A percentile compares a stretch with the other conserved stretches of the same genome.
These are phyloP conservation scores for Esteya vermicola DNA, from an alignment of 2,329 filamentous ascomycete species.

Conservation along the genomic window DNA sequence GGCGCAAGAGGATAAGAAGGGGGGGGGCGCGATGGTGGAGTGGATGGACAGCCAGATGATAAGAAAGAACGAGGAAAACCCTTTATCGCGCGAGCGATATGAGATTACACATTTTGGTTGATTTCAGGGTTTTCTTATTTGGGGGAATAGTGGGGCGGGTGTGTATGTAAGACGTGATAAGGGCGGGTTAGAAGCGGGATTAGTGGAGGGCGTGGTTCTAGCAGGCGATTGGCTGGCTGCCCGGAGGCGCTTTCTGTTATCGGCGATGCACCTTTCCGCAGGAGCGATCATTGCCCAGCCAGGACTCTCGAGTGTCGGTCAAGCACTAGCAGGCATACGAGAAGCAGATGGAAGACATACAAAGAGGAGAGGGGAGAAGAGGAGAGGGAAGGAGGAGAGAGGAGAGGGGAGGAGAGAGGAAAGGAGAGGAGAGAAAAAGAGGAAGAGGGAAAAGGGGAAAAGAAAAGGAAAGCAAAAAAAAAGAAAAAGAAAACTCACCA, in stretches of 20 bases:
- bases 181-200: too few species aligned
- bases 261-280: not conserved
- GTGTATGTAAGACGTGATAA: conserved; percentile 10
- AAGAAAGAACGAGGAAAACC: conserved; percentile 11
- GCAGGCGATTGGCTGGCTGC: not conserved
- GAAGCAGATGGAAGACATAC: too few species aligned
- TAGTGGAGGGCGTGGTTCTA: not conserved
- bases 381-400: too few species aligned
- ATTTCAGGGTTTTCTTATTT: conserved; percentile 7
- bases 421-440: not conserved
- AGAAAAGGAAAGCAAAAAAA: not conserved
- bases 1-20: conserved; percentile 5
- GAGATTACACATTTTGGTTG: conserved; percentile 10
- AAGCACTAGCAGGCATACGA: not conserved
- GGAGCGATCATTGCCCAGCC: not conserved
- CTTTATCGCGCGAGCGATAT: conserved; percentile 13
- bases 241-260: not conserved
- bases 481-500: not conserved
- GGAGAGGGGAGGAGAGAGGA: not conserved
- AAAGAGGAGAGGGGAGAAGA: too few species aligned
- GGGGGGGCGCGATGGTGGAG: conserved; percentile 4
- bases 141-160: conserved; percentile 6
- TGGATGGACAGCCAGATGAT: conserved; percentile 10
- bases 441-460: not conserved
- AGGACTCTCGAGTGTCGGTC: not conserved